phyloP scores from a whole-genome alignment of 2,329 filamentous ascomycete genomes.

The Plectosphaerella sp. region DNA sequence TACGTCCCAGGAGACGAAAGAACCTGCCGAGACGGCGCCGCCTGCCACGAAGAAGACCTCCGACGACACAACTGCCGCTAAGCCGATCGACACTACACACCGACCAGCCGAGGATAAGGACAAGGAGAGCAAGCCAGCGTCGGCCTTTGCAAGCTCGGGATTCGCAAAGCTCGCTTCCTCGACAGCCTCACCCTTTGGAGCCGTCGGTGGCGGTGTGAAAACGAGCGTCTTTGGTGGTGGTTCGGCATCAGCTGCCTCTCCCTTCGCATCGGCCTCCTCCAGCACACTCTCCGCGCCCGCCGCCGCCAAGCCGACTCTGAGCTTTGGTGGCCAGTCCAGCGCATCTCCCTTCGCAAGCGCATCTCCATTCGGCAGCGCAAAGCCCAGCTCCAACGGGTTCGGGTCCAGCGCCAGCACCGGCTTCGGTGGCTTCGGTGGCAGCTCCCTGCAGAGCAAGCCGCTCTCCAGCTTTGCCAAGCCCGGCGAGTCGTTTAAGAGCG shows the following conservation, averaged over 20 bases:
- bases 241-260: conserved; percentile 14
- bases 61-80: conserved; percentile 17
- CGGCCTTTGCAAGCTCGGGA: conserved; percentile 64
- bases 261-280: conserved; percentile 24
- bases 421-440: conserved; percentile 32
- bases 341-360: conserved; percentile 42
- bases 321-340: conserved; percentile 39
- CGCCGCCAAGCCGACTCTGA: conserved; percentile 38
- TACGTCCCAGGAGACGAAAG: conserved; percentile 1
- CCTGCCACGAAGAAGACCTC: conserved; percentile 10
- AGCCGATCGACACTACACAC: neutral
- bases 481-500: conserved; percentile 45
- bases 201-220: conserved; percentile 39
- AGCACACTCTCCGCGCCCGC: conserved; percentile 20
- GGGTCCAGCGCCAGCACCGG: conserved; percentile 32
- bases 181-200: conserved; percentile 59
- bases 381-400: conserved; percentile 41
- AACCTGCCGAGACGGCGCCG: conserved; percentile 11
- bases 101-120: neutral
- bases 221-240: conserved; percentile 42
- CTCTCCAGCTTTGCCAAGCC: conserved; percentile 69
- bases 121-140: conserved; percentile 37
- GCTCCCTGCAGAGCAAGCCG: conserved; percentile 34
- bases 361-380: conserved; percentile 20
- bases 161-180: conserved; percentile 63